Base-by-base conservation (phyloP, 208 protist species). In the Leishmania gerbilli region DNA sequence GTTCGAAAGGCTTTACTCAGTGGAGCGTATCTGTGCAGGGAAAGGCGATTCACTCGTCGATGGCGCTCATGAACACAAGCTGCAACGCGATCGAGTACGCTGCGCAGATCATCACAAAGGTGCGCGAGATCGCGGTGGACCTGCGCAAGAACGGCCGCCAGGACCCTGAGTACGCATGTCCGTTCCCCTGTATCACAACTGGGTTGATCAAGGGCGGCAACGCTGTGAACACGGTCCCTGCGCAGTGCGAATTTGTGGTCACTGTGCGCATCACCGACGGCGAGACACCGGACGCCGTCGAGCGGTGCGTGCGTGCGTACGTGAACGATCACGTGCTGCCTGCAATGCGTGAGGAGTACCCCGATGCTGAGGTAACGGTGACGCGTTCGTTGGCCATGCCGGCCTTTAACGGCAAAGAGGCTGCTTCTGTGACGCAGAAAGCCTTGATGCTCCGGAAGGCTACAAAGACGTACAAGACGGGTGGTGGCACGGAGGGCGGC, bases 41-140 rank as follows among this genome's bases (percentile, higher is more conserved):
- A 45, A 91, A 89, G 74, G 89, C 87, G 34, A 87, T 87, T 51
- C 89, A 95, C 77, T 92, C 84, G 27, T 93, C 91, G n/a, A 77
- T 82, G 76, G 84, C 84, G 64, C 86, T 91, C 69, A 86, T 89
- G 85, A 77, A 75, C 71, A 88, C 88, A 49, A 89, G 88, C 79
- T 88, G 84, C 78, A 88, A 91, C 71, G 84, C 88, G n/a, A 87
- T 88, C 64, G 82, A 91, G 79, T 83, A 89, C 55, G 84, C 88
- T 6, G 79, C 84, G 11, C 86, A 87, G 79, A 86, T 95, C 37
- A 86, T 95, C 71, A 80, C 85, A 45, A 88, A 87, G 64, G 79
- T 91, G 9, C 72, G 77, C 24, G 81, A 81, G 71, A 84, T 91
- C 42, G 83, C 85, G 27, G 62, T 89, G 19, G 82, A 86, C 31